phyloP scores from a whole-genome alignment of 2,329 filamentous ascomycete species.

The Fusarium camptoceras region DNA sequence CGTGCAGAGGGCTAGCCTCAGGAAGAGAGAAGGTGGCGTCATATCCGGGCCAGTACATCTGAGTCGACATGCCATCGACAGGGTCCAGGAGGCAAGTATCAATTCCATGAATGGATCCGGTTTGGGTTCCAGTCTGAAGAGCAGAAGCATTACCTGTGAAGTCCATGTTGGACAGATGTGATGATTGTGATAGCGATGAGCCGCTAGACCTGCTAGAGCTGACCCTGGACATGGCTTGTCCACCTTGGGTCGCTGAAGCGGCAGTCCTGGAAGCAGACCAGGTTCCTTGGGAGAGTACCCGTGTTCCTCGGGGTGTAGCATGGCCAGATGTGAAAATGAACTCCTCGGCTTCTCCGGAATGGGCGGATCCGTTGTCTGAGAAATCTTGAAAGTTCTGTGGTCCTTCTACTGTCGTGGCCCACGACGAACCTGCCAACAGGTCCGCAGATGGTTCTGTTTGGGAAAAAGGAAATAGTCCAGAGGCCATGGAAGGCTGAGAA shows the following conservation, averaged over 20 bases:
- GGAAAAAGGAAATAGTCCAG: slow-evolving; percentile 69
- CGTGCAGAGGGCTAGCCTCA: slow-evolving; percentile 61
- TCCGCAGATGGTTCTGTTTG: slow-evolving; percentile 70
- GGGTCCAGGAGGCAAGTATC: slow-evolving; percentile 65
- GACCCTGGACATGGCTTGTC: slow-evolving; percentile 56
- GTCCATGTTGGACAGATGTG: slow-evolving; percentile 64
- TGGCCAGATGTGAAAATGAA: slow-evolving; percentile 67
- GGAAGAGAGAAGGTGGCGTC: slow-evolving; percentile 58
- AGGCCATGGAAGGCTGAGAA: slow-evolving; percentile 63
- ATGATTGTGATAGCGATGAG: slow-evolving; percentile 63
- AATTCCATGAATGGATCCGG: slow-evolving; percentile 59
- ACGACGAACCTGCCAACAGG: slow-evolving; percentile 66
- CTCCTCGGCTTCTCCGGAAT: slow-evolving; percentile 66
- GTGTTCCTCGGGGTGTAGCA: slow-evolving; percentile 63
- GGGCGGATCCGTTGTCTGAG: slow-evolving; percentile 62
- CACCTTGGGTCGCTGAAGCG: slow-evolving; percentile 48
- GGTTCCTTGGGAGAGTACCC: slow-evolving; percentile 57
- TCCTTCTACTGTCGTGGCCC: slow-evolving; percentile 68
- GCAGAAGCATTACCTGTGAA: slow-evolving; percentile 63
- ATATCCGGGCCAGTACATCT: slow-evolving; percentile 64
- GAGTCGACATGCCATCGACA: slow-evolving; percentile 59
- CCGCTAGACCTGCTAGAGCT: slow-evolving; percentile 55
- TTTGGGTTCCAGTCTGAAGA: slow-evolving; percentile 56
- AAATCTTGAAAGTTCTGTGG: slow-evolving; percentile 70
- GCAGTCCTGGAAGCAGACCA: slow-evolving; percentile 59